Percentiles rank a stretch among this genome's conserved stretches.
Conservation (phyloP, 768 basidiomycete genomes). For the Termitomyces heimii region DNA sequence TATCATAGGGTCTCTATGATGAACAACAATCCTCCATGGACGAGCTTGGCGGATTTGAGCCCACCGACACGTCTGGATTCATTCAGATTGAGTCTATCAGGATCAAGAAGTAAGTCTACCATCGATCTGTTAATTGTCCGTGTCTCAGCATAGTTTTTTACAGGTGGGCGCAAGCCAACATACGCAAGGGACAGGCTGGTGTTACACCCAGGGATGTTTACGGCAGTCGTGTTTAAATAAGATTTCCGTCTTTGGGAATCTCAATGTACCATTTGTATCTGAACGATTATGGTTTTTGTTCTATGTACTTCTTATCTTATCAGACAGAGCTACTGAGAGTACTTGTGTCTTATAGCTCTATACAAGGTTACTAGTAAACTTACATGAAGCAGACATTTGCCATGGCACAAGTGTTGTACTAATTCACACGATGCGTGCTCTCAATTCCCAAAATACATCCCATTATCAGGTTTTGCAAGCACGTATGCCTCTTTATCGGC, state of each 20-base stretch:
- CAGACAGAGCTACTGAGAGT: background rate
- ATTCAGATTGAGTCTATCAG: slow-evolving; percentile 97
- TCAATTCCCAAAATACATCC: background rate
- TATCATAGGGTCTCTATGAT: slow-evolving; percentile 81
- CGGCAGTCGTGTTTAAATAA: slow-evolving; percentile 44
- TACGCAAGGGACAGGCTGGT: slow-evolving; percentile 78
- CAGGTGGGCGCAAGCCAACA: slow-evolving; percentile 87
- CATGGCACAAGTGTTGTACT: background rate
- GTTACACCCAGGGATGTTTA: slow-evolving; percentile 78
- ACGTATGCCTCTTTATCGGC: background rate
- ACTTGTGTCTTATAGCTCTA: background rate
- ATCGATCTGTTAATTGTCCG: background rate
- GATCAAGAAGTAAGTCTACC: slow-evolving; percentile 79
- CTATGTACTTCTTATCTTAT: background rate
- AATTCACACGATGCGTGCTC: background rate
- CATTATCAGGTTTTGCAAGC: background rate
- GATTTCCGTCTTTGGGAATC: background rate
- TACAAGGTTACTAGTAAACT: background rate
- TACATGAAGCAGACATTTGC: background rate
- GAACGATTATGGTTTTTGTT: background rate
- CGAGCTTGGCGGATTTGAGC: slow-evolving; percentile 96
- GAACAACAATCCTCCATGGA: slow-evolving; percentile 97
- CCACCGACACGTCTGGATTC: slow-evolving; percentile 92
- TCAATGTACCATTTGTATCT: slow-evolving; percentile 1
- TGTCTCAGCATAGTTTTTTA: slow-evolving; percentile 1